These are phyloP conservation scores for Alopecurus myosuroides DNA, from an alignment of 176 grass and related monocot genomes.

Conservation along the genomic window DNA sequence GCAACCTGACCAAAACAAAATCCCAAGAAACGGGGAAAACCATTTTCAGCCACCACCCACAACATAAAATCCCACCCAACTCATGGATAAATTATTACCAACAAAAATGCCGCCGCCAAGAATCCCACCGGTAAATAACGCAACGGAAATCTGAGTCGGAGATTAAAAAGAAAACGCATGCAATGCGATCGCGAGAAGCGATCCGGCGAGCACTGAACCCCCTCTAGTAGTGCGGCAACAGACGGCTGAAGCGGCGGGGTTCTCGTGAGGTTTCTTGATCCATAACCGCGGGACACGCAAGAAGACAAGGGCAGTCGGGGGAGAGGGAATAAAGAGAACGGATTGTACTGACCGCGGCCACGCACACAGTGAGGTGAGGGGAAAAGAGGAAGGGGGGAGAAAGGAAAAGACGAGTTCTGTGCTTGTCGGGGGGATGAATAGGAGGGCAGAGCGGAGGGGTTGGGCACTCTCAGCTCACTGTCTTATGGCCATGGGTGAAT, in stretches of 20 bases:
- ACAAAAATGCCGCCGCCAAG: not conserved
- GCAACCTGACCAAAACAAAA: slow-evolving; percentile 9
- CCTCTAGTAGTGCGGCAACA: slow-evolving; percentile 15
- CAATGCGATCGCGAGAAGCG: slow-evolving; percentile 48
- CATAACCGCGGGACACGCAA: slow-evolving; percentile 33
- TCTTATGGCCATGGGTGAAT: slow-evolving; percentile 25
- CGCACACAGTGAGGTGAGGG: slow-evolving; percentile 18
- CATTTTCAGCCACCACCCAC: not conserved
- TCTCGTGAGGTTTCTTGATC: slow-evolving; percentile 57
- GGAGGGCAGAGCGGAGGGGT: not conserved
- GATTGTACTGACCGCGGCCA: slow-evolving; percentile 16
- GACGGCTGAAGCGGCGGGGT: slow-evolving; percentile 15
- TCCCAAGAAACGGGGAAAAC: not conserved
- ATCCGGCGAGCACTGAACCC: slow-evolving; percentile 14
- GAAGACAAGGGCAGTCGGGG: slow-evolving; percentile 24
- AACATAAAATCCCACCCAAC: slow-evolving; percentile 25
- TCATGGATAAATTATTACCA: not conserved
- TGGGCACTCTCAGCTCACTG: not conserved
- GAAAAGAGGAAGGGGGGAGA: slow-evolving; percentile 13
- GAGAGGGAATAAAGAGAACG: slow-evolving; percentile 29
- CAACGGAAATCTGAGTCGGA: not conserved
- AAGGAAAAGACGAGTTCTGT: slow-evolving; percentile 34
- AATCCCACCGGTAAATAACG: slow-evolving; percentile 12
- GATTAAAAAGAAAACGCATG: not conserved
- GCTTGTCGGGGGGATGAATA: slow-evolving; percentile 26